Evolutionary conservation across 805 yeast genomes (phyloP).

Genomic region (Starmerella floris): DNA sequence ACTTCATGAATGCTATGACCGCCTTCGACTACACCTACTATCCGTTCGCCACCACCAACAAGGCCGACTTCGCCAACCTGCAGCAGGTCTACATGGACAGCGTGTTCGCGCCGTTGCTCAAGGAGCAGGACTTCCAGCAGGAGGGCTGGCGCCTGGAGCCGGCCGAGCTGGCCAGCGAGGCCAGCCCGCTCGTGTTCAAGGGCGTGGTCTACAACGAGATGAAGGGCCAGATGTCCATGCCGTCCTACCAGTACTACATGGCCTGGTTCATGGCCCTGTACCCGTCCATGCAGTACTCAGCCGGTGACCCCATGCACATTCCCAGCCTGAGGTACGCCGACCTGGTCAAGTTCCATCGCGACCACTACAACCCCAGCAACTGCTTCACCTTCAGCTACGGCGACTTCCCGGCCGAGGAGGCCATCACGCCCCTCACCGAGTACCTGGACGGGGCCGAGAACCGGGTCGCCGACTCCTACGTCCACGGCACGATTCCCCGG

Average conservation of each 20-base stretch:
- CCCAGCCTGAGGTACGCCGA: slow-evolving; percentile 64
- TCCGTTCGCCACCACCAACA: slow-evolving; percentile 91
- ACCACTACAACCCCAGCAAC: slow-evolving; percentile 81
- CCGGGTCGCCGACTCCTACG: not conserved
- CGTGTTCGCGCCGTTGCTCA: slow-evolving; percentile 66
- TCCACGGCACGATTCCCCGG: slow-evolving; percentile 14
- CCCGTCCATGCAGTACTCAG: slow-evolving; percentile 76
- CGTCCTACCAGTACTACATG: slow-evolving; percentile 74
- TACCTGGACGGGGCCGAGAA: slow-evolving; percentile 14
- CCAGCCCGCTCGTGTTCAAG: slow-evolving; percentile 52
- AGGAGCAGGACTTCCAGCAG: slow-evolving; percentile 72
- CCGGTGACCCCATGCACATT: slow-evolving; percentile 81
- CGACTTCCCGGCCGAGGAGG: slow-evolving; percentile 31
- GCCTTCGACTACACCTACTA: slow-evolving; percentile 92
- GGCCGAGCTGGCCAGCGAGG: slow-evolving; percentile 32
- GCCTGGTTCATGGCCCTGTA: slow-evolving; percentile 71
- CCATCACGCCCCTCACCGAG: slow-evolving; percentile 16
- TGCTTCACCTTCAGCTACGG: slow-evolving; percentile 83
- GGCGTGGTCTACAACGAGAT: slow-evolving; percentile 97
- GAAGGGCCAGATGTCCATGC: slow-evolving; percentile 92
- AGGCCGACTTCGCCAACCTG: slow-evolving; percentile 64
- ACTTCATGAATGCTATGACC: slow-evolving; percentile 98
- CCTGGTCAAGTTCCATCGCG: slow-evolving; percentile 58
- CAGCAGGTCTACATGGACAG: slow-evolving; percentile 82
- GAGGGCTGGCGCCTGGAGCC: slow-evolving; percentile 97